phyloP scores from a whole-genome alignment of 1,284 basidiomycete genomes.

The Sanghuangporus baumii region DNA sequence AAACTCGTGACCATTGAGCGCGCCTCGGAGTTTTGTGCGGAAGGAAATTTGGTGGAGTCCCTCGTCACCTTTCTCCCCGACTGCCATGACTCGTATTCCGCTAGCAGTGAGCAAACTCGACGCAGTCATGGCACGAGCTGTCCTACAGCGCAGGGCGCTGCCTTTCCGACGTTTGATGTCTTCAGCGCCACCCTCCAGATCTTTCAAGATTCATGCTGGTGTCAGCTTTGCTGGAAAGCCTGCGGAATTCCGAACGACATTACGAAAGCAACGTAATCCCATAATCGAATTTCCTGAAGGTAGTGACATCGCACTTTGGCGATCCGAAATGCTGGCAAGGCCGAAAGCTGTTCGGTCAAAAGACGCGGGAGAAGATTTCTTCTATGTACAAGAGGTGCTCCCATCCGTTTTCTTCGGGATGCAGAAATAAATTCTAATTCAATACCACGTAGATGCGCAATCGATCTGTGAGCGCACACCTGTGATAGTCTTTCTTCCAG shows the following conservation, averaged over 20 bases:
- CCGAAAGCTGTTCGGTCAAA: conserved; percentile 37
- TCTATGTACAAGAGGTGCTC: conserved; percentile 64
- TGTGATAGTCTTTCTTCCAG: neutral
- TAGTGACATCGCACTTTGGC: conserved; percentile 67
- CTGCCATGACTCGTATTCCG: neutral
- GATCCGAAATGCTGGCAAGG: conserved; percentile 52
- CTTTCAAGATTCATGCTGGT: conserved; percentile 67
- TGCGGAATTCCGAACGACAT: conserved; percentile 28
- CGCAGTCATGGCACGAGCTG: neutral
- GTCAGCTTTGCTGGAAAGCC: conserved; percentile 78
- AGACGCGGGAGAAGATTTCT: conserved; percentile 75
- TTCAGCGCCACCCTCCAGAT: conserved; percentile 28
- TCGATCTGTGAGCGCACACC: conserved; percentile 55
- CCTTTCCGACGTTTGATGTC: conserved; percentile 8
- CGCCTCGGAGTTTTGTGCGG: neutral
- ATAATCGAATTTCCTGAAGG: conserved; percentile 56
- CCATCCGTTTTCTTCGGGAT: neutral
- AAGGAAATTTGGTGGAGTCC: neutral
- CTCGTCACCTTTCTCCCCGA: neutral
- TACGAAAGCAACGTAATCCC: conserved; percentile 29
- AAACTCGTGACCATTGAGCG: neutral
- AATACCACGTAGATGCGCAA: conserved; percentile 55
- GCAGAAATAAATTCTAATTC: conserved; percentile 5
- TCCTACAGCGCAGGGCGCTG: neutral
- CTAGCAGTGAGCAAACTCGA: neutral